These are phyloP conservation scores for Sophora flavescens DNA, from an alignment of 306 rosid genomes.

Conservation along the genomic window DNA sequence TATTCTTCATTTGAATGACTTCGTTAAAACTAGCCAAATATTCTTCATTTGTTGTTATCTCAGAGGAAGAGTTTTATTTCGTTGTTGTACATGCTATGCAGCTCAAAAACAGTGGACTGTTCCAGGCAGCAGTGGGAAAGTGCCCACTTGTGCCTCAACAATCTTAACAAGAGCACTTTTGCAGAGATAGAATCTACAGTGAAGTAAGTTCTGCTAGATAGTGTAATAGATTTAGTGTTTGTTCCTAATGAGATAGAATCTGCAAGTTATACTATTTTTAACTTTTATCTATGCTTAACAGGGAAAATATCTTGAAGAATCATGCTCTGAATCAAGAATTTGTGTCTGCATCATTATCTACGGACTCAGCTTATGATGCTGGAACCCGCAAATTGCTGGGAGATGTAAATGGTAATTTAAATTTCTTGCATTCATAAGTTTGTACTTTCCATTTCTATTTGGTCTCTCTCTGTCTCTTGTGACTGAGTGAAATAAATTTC, in stretches of 20 bases:
- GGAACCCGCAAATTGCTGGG: constrained; percentile 54
- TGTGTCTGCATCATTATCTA: constrained; percentile 55
- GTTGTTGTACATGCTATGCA: constrained; percentile 52
- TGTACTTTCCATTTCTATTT: background rate
- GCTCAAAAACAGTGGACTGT: constrained; percentile 66
- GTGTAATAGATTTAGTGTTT: background rate
- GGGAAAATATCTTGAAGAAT: constrained; percentile 61
- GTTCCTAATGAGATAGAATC: constrained; percentile 18
- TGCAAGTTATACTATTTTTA: background rate
- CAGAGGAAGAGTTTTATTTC: background rate
- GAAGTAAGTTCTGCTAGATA: constrained; percentile 61
- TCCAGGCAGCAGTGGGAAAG: constrained; percentile 77
- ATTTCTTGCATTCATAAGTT: constrained; percentile 15
- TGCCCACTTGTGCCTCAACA: constrained; percentile 55
- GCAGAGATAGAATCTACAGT: constrained; percentile 66
- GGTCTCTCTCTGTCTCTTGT: constrained; percentile 5
- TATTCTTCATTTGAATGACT: background rate
- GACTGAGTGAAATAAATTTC: constrained; percentile 9
- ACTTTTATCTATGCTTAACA: constrained; percentile 47
- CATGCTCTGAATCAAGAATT: constrained; percentile 57
- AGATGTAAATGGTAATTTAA: constrained; percentile 72
- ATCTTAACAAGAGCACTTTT: constrained; percentile 53
- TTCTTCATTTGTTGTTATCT: background rate
- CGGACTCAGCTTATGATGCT: constrained; percentile 61
- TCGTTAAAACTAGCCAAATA: background rate